Evolutionary conservation across 805 yeast genomes (phyloP), one percentile per base, ranked within the genome.

Genomic region (Ogataea wickerhamii): DNA sequence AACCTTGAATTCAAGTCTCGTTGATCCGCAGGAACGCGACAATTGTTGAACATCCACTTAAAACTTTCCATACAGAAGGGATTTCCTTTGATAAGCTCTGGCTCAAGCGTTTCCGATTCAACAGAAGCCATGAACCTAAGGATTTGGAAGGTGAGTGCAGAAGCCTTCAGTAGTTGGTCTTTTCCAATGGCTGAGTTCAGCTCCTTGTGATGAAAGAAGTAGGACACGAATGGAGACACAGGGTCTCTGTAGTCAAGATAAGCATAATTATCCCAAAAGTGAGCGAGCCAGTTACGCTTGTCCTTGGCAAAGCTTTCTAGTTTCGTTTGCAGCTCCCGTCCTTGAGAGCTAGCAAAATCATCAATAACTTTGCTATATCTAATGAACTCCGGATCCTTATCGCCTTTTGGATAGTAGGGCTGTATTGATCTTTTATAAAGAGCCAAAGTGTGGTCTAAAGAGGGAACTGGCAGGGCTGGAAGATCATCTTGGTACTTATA

Each of bases 11-110:
- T 82, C 42, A 73, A 68, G 60, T 91, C 97, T 40, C 72, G 60
- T n/a, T 66, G 67, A 18, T 65, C 64, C 29, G 67, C 69, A n/a
- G 97, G 96, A 36, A 86, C 73, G 53, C 98, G 76, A 40, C 85
- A 76, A 58, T 82, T 86, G 70, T 88, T 87, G 72, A 91, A 91
- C 95, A 91, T 83, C 68, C 78, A 76, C 55, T 76, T 77, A 74
- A 87, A 89, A 23, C 94, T 81, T 61, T 87, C 88, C 98, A 91
- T 91, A 65, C 97, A 91, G 58, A 78, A 83, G n/a, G 97, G 95
- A 16, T 29, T 43, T 37, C 79, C 81, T 64, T 78, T 84, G 51
- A 74, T 67, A 57, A 87, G 67, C 63, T 91, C 98, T 4, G 96
- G 86, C 40, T 81, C 87, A 51, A 91, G 70, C 12, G 83, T 68